Evolutionary conservation across 2,329 filamentous ascomycete species (phyloP).

Genomic region (Aspergillus terreus): DNA sequence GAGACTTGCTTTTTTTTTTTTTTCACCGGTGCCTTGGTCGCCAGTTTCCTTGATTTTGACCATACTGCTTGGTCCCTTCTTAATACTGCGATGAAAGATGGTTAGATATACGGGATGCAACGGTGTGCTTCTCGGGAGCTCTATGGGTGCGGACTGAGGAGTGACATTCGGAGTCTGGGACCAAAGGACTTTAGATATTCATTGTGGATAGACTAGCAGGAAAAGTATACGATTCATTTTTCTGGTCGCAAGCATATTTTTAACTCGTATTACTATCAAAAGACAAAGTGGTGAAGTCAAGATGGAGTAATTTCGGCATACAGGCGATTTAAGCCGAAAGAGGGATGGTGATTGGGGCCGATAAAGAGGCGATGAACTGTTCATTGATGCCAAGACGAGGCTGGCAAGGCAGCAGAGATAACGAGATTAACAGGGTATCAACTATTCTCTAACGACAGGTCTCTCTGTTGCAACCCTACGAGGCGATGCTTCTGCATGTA

Average conservation of each 20-base stretch:
- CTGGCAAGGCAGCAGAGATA: neutral
- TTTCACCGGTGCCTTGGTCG: neutral
- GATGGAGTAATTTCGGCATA: neutral
- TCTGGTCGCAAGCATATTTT: neutral
- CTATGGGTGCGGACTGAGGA: neutral
- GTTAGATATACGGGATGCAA: too few species aligned
- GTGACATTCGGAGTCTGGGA: neutral
- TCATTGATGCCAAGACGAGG: neutral
- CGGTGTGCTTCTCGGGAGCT: neutral
- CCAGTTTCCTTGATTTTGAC: neutral
- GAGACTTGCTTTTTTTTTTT: conserved; percentile 1
- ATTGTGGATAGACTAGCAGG: conserved; percentile 11
- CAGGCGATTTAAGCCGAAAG: neutral
- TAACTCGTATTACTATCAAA: neutral
- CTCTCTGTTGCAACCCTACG: too few species aligned
- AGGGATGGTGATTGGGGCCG: neutral
- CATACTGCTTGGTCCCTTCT: neutral
- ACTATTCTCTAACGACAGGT: too few species aligned
- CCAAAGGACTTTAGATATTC: conserved; percentile 9
- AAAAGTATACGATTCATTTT: conserved; percentile 10
- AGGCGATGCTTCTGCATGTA: too few species aligned
- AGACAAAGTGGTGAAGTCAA: neutral
- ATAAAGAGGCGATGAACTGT: neutral
- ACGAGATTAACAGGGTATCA: too few species aligned
- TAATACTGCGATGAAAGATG: neutral